Conservation (phyloP, 2,329 filamentous ascomycete genomes). For the Paramyrothecium roridum region DNA sequence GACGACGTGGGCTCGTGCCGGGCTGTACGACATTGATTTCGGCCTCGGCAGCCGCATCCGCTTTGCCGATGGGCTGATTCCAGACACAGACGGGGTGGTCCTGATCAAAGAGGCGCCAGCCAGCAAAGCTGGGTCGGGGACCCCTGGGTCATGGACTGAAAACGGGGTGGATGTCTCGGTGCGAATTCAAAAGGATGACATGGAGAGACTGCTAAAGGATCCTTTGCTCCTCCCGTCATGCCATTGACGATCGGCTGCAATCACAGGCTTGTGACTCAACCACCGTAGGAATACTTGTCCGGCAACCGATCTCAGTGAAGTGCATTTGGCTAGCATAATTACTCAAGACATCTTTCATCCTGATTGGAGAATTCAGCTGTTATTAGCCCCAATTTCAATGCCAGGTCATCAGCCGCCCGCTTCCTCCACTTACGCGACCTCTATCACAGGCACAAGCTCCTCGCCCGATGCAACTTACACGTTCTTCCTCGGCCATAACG, state of each 20-base stretch:
- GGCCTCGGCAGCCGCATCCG: conserved; percentile 10
- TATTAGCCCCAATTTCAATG: neutral
- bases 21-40: conserved; percentile 20
- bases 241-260: neutral
- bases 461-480: neutral
- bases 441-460: neutral
- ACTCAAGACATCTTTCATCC: too few species aligned
- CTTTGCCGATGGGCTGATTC: conserved; percentile 17
- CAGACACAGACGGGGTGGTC: conserved; percentile 15
- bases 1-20: conserved; percentile 19
- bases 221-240: conserved; percentile 9
- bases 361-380: too few species aligned
- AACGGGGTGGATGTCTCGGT: conserved; percentile 17
- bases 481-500: neutral
- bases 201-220: conserved; percentile 12
- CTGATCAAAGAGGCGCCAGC: conserved; percentile 18
- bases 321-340: too few species aligned
- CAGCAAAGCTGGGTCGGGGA: neutral
- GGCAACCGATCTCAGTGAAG: too few species aligned
- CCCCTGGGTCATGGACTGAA: conserved; percentile 13
- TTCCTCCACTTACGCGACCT: neutral
- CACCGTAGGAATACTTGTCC: too few species aligned
- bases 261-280: neutral
- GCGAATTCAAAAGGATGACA: conserved; percentile 10
- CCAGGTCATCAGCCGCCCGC: neutral